Conservation (phyloP, 2,329 filamentous ascomycete species). For the Anisogramma anomala region DNA sequence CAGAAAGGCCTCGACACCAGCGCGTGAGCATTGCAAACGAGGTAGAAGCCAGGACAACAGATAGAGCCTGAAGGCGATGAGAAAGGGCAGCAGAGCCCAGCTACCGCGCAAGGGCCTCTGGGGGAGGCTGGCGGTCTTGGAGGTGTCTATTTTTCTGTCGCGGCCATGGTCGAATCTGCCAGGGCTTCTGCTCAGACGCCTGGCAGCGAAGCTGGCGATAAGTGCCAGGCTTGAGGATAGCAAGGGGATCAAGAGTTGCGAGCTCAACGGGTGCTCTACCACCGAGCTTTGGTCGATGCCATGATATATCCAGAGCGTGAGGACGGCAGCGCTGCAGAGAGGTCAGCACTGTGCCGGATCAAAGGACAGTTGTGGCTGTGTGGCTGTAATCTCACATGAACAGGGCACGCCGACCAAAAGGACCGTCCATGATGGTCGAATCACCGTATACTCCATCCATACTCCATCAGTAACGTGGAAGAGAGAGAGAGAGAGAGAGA, state of each 20-base stretch:
- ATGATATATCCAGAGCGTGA: constrained; percentile 8
- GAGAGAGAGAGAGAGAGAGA: background rate
- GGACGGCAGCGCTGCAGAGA: constrained; percentile 4
- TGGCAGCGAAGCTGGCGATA: constrained; percentile 29
- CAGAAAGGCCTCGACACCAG: constrained; percentile 41
- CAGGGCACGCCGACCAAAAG: background rate
- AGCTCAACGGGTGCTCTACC: constrained; percentile 40
- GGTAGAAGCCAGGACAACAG: constrained; percentile 33
- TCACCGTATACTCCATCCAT: background rate
- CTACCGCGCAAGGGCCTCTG: constrained; percentile 36
- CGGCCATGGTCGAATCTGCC: constrained; percentile 30
- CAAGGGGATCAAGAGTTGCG: constrained; percentile 34
- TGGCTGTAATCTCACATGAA: background rate
- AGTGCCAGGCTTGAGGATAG: constrained; percentile 33
- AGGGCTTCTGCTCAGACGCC: constrained; percentile 35
- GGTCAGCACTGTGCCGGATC: background rate
- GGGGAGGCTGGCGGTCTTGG: constrained; percentile 27
- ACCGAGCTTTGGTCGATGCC: constrained; percentile 35
- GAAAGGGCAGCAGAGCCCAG: constrained; percentile 31
- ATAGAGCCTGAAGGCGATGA: constrained; percentile 37
- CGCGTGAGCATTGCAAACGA: constrained; percentile 38
- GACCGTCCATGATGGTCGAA: background rate
- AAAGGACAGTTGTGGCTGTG: too few relatives aligned
- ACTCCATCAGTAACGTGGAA: background rate
- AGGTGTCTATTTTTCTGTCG: constrained; percentile 23